Evolutionary conservation across 768 basidiomycete genomes (phyloP).

Genomic region (Termitomyces sp.): DNA sequence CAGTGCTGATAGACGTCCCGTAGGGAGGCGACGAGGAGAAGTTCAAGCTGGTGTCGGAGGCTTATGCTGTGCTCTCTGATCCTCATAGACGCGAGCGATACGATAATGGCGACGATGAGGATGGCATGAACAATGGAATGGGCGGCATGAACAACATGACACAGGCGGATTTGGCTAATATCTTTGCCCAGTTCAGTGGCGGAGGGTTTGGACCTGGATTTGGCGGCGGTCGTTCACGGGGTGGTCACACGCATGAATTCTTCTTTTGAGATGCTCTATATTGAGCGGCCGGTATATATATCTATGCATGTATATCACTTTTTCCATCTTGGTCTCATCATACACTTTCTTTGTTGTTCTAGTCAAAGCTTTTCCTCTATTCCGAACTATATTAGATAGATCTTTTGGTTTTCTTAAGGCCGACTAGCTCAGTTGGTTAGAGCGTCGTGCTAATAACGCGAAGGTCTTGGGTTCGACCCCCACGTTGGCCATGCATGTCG

Average conservation of each 20-base stretch:
- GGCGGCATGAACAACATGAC: constrained; percentile 26
- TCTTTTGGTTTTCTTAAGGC: too few species aligned
- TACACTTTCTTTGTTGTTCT: too few species aligned
- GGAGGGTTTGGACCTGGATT: constrained; percentile 26
- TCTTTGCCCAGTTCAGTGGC: constrained; percentile 64
- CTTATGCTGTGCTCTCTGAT: constrained; percentile 79
- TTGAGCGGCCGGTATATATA: background rate
- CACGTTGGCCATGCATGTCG: constrained; percentile 57
- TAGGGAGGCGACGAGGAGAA: constrained; percentile 94
- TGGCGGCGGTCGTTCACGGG: constrained; percentile 20
- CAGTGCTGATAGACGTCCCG: background rate
- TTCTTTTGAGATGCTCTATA: constrained; percentile 17
- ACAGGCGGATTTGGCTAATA: constrained; percentile 52
- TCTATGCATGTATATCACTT: background rate
- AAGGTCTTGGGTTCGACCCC: constrained; percentile 70
- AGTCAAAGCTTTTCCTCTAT: too few species aligned
- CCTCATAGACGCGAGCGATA: constrained; percentile 69
- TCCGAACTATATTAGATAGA: too few species aligned
- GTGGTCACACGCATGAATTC: constrained; percentile 30
- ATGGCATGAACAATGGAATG: constrained; percentile 50
- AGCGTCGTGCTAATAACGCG: constrained; percentile 80
- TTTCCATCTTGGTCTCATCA: too few species aligned
- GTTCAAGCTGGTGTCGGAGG: constrained; percentile 88
- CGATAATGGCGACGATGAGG: constrained; percentile 81
- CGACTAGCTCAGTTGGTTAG: constrained; percentile 86